Evolutionary conservation across 345 rosid species (phyloP), one percentile per base, ranked within the genome.

Genomic region (Limnanthes douglasii): DNA sequence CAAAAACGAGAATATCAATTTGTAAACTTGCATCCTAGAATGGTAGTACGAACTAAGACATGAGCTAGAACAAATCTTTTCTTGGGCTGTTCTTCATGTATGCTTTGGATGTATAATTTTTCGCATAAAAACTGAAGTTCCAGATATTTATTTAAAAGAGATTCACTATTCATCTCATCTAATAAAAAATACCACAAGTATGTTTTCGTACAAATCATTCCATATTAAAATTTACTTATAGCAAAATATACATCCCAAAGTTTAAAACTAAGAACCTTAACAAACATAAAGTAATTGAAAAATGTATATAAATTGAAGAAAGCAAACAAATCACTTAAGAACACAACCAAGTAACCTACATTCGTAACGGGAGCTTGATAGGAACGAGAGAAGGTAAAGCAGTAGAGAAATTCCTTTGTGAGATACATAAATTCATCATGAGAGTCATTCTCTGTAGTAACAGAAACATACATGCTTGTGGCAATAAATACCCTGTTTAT

Each of bases 11-110:
- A n/a, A n/a, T n/a, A n/a, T n/a, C n/a, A n/a, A n/a, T n/a, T n/a
- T n/a, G n/a, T n/a, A n/a, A n/a, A n/a, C 86, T 18, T 67, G 85
- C 98, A 90, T 78, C 96, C 72, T 1, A 95, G 72, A 45, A 90
- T 62, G 39, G 85, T 80, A 31, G 95, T 80, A 18, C 95, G 86
- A 60, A 84, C 85, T 65, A 90, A 54, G 21, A 71, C 58, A 22
- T 88, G 92, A 14, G 94, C 80, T 31, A 90, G 73, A 43, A 90
- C 38, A 23, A 88, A 88, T 36, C 70, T 50, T 64, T 90, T 90
- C 65, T 62, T 68, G 37, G 75, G 75, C n/a, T 47, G 62, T 24
- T 73, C 69, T 19, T 78, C 86, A 8, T 56, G 53, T 65, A 75
- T 48, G 30, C 47, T 44, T 18, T 46, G 31, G 52, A 90, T 68